phyloP scores from a whole-genome alignment of 2,329 filamentous ascomycete genomes.

The Coniochaeta hoffmannii region DNA sequence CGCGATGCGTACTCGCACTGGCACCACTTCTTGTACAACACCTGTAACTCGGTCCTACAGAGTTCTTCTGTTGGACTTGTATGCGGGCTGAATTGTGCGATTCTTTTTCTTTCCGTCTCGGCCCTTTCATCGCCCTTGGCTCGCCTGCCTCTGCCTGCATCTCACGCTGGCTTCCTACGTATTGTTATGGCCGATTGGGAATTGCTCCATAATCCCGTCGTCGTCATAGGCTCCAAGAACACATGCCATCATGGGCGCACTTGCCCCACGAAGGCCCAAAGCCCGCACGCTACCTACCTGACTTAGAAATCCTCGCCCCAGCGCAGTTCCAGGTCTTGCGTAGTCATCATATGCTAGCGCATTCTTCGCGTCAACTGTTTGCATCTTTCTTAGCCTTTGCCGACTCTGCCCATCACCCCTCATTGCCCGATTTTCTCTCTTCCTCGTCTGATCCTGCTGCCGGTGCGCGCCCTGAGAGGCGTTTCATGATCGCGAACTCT shows the following conservation, averaged over 20 bases:
- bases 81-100: not conserved
- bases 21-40: not conserved
- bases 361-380: conserved; percentile 11
- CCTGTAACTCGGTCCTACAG: conserved; percentile 12
- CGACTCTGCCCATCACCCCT: conserved; percentile 11
- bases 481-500: not conserved
- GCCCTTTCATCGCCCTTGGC: conserved; percentile 7
- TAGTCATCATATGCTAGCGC: conserved; percentile 20
- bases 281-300: not conserved
- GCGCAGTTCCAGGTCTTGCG: conserved; percentile 12
- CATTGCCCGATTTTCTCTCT: conserved; percentile 8
- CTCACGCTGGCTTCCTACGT: not conserved
- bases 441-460: conserved; percentile 7
- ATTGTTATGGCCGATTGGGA: conserved; percentile 7
- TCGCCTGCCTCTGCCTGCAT: not conserved
- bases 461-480: conserved; percentile 8
- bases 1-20: not conserved
- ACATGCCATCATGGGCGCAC: not conserved
- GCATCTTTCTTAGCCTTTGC: conserved; percentile 11
- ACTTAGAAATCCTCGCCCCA: conserved; percentile 11
- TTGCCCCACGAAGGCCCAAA: not conserved
- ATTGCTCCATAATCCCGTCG: not conserved
- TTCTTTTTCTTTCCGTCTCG: conserved; percentile 10
- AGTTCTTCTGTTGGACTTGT: not conserved
- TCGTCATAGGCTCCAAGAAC: conserved; percentile 2